Evolutionary conservation across 2,329 filamentous ascomycete species (phyloP), one percentile per base, ranked within the genome.

Genomic region (Alternaria triticimaculans): DNA sequence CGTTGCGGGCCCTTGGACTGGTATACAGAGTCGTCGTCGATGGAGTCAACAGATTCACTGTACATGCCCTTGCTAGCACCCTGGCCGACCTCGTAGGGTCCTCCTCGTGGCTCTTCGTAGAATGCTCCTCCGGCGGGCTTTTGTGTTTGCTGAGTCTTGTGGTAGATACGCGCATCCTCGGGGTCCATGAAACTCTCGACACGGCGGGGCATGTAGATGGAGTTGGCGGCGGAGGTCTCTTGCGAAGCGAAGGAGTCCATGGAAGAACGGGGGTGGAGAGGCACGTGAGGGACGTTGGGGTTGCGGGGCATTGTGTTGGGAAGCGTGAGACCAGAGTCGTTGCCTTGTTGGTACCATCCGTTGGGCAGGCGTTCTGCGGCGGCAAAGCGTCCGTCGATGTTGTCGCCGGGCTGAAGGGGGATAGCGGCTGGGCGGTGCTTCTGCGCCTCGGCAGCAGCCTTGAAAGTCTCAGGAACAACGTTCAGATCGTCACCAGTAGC

Each of bases 401-500:
- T 87, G 67, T 90, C 87, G 1, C 92, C 90, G 0, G 95, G 94
- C 69, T 91, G 88, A 21, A 97, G 83, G 79, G 88, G 84, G 79
- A 90, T 80, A 75, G 85, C 69, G 78, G 83, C 73, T 80, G 84
- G 71, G 65, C 88, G 74, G 28, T 80, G 77, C 60, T 79, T 81
- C 23, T 83, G 80, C 9, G 87, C 87, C 55, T 89, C 84, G 6
- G 84, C 79, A 2, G 84, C 82, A 2, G 82, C 76, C 66, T 87
- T 86, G 82, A 97, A 97, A 0, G 93, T 94, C 77, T 97, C 92
- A 0, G 94, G 92, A 10, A 96, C 88, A 54, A 97, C 87, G 71
- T 97, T 97, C 60, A 97, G 87, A 68, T 97, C 95, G 75, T 98
- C 94, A 0, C 94, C 94, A 11, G 87, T 85, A 50, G 89, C 86